Base-by-base conservation (phyloP, 371 early-diverging fungal species). In the Mortierella sp. region DNA sequence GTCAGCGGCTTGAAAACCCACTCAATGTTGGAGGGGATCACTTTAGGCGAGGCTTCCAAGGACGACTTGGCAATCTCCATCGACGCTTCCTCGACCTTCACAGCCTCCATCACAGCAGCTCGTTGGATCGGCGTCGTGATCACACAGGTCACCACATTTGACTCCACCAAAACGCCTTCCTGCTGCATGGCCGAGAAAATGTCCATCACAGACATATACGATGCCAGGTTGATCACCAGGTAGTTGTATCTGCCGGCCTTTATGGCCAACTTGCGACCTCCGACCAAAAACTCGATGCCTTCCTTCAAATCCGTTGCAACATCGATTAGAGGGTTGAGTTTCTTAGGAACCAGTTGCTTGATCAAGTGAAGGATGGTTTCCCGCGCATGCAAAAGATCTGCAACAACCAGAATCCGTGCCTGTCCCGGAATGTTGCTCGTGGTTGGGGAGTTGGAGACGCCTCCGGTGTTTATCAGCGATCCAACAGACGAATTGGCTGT, bases 1-100 rank as follows among this genome's bases (percentile, higher is more conserved):
- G 91, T 92, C 75, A 93, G 50, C 0, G 93, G 93, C 60, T 93
- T 93, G 80, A 93, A 93, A 2, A 93, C 91, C 89, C 92, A 93
- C 19, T 92, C 92, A 63, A 91, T 90, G 24, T 83, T 88, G 9
- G 80, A 50, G 0, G 92, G 91, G 52, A 80, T 78, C 63, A 84
- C 84, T 63, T 84, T 80, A 31, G 34, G 31, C 24, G 60, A 26
- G 6, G 38, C 48, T 16, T 42, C 58, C 34, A 44, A n/a, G 16
- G 44, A 31, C 6, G 73, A 26, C 77, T 75, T 75, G 26, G 58
- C 70, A n/a, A 84, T 19, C 50, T 84, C 84, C 75, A 80, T 63
- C 48, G 80, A 77, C 7, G 77, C 84, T 42, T 80, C 81, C 34
- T 88, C 89, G 50, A 88, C 83, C 47, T 81, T 88, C 14, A 91